Conservation (phyloP, 2,329 filamentous ascomycete species). For the Monosporascus sp. region DNA sequence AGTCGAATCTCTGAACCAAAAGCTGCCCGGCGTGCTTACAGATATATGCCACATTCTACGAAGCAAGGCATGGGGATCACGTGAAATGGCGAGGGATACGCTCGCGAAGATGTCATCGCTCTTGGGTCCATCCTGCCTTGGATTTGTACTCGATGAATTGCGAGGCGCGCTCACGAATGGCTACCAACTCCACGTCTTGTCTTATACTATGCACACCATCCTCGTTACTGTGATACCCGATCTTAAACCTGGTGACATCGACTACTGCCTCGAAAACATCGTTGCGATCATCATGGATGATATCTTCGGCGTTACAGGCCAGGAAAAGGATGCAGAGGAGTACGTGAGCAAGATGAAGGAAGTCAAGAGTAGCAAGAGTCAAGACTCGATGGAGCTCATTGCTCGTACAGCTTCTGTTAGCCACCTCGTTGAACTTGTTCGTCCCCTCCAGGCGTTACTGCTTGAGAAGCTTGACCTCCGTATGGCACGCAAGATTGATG, state of each 20-base stretch:
- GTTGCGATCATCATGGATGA: slow-evolving; percentile 92
- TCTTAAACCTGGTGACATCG: slow-evolving; percentile 76
- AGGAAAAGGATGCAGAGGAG: slow-evolving; percentile 95
- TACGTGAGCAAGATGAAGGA: slow-evolving; percentile 96
- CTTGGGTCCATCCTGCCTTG: slow-evolving; percentile 77
- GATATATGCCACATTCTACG: slow-evolving; percentile 91
- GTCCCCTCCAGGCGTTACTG: slow-evolving; percentile 72
- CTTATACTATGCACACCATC: slow-evolving; percentile 90
- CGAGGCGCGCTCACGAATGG: slow-evolving; percentile 76
- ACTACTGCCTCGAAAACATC: slow-evolving; percentile 78
- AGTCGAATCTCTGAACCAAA: slow-evolving; percentile 63
- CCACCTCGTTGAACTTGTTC: slow-evolving; percentile 69
- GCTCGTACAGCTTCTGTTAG: slow-evolving; percentile 75
- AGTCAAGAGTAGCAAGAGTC: slow-evolving; percentile 96
- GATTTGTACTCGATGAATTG: slow-evolving; percentile 90
- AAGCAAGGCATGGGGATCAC: slow-evolving; percentile 80
- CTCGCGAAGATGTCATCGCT: slow-evolving; percentile 77
- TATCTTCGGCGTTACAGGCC: slow-evolving; percentile 85
- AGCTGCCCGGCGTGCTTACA: slow-evolving; percentile 77
- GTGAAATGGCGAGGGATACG: slow-evolving; percentile 87
- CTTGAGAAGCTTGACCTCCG: slow-evolving; percentile 79
- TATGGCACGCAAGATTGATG: slow-evolving; percentile 85
- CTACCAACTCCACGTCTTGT: slow-evolving; percentile 91
- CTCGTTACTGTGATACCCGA: slow-evolving; percentile 69
- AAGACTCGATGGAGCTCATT: slow-evolving; percentile 92